Conservation (phyloP, 2,329 filamentous ascomycete species). For the Penicillium verrucosum region DNA sequence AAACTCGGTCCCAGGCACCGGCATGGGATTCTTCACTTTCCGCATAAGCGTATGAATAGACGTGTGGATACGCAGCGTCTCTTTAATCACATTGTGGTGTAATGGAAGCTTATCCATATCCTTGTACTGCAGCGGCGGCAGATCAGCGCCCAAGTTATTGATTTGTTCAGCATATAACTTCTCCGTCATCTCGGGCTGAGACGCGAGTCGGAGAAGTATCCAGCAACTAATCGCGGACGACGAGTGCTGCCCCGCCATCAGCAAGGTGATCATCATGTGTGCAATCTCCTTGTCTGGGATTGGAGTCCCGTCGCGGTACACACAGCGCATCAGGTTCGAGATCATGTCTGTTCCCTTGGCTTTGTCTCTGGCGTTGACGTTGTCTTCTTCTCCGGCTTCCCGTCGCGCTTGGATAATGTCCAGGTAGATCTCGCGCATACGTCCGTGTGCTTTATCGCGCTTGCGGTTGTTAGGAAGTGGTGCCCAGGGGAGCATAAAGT, state of each 20-base stretch:
- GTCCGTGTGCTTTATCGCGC: conserved; percentile 66
- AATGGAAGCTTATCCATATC: conserved; percentile 60
- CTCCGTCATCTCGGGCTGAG: conserved; percentile 65
- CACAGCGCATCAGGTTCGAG: conserved; percentile 71
- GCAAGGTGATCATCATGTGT: conserved; percentile 80
- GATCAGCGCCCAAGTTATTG: conserved; percentile 50
- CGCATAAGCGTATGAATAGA: conserved; percentile 73
- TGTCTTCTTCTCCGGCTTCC: conserved; percentile 25
- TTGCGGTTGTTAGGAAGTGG: conserved; percentile 73
- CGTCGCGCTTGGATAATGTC: conserved; percentile 66
- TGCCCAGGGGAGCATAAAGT: conserved; percentile 77
- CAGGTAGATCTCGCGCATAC: conserved; percentile 68
- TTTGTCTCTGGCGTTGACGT: conserved; percentile 21
- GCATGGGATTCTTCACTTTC: conserved; percentile 65
- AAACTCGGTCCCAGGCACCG: conserved; percentile 56
- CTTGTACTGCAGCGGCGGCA: conserved; percentile 58
- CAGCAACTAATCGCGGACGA: conserved; percentile 74
- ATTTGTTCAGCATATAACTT: conserved; percentile 68
- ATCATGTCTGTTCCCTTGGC: conserved; percentile 65
- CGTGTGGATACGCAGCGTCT: conserved; percentile 68
- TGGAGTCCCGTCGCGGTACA: conserved; percentile 68
- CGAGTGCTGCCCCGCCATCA: conserved; percentile 82
- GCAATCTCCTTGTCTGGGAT: conserved; percentile 74
- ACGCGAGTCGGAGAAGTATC: conserved; percentile 72
- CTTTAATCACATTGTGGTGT: conserved; percentile 63